Evolutionary conservation across 768 basidiomycete species (phyloP).

Genomic region (Omphalotus guepiniiformis): DNA sequence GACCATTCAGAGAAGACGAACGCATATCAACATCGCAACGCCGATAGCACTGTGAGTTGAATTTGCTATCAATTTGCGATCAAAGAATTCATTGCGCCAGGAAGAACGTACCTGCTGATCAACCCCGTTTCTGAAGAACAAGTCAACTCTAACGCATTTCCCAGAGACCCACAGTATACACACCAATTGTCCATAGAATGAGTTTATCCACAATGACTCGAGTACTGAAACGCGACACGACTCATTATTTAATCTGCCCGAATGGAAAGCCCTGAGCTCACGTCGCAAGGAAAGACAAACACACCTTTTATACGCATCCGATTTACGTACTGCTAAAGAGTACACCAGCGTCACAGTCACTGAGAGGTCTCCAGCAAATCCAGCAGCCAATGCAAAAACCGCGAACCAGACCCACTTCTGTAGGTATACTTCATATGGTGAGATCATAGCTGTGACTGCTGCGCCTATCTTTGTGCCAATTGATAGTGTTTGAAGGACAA

Average conservation of each 20-base stretch:
- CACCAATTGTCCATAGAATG: neutral
- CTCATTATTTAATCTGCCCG: neutral
- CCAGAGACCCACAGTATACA: neutral
- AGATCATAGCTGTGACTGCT: neutral
- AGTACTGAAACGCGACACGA: neutral
- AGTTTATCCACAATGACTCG: neutral
- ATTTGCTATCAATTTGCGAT: no score
- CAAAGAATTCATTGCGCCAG: no score
- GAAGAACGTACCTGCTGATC: neutral
- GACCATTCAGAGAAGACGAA: no score
- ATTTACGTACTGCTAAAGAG: neutral
- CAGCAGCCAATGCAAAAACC: neutral
- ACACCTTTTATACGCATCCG: neutral
- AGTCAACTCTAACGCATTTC: neutral
- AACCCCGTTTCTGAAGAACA: neutral
- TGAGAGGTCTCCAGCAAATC: neutral
- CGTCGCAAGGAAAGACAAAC: neutral
- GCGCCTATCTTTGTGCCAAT: no score
- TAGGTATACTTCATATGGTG: neutral
- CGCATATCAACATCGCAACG: no score
- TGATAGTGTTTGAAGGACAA: neutral
- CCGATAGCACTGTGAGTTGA: no score
- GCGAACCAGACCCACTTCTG: neutral
- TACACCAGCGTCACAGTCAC: neutral
- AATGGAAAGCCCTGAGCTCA: neutral